phyloP scores from a whole-genome alignment of 2,329 filamentous ascomycete species.

The Colletotrichum salicis region DNA sequence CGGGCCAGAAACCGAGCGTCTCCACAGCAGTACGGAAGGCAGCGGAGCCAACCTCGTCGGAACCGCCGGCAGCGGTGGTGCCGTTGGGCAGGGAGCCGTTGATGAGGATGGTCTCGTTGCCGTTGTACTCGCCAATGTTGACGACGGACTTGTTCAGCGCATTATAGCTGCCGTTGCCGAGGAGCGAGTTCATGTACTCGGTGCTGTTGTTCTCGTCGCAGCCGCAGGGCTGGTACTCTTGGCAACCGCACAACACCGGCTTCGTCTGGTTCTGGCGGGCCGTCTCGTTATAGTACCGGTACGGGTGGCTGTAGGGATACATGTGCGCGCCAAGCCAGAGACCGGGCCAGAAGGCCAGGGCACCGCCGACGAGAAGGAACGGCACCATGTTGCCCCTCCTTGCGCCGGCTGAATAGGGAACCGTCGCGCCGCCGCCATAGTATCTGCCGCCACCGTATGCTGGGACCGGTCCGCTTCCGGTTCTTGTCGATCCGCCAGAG shows the following conservation, averaged over 20 bases:
- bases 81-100: constrained; percentile 81
- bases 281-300: constrained; percentile 60
- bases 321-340: constrained; percentile 64
- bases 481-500: constrained; percentile 62
- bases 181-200: constrained; percentile 68
- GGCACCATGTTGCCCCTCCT: constrained; percentile 50
- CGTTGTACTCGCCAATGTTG: constrained; percentile 61
- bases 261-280: constrained; percentile 65
- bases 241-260: constrained; percentile 71
- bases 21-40: constrained; percentile 47
- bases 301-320: constrained; percentile 70
- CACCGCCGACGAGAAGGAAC: constrained; percentile 59
- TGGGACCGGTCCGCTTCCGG: constrained; percentile 68
- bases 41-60: constrained; percentile 50
- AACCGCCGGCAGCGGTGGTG: constrained; percentile 59
- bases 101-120: constrained; percentile 72
- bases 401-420: constrained; percentile 69
- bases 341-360: constrained; percentile 70
- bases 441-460: constrained; percentile 70
- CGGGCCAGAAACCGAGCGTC: constrained; percentile 62
- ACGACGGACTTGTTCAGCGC: constrained; percentile 71
- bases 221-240: constrained; percentile 60
- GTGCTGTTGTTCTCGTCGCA: constrained; percentile 56
- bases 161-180: constrained; percentile 67
- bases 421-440: constrained; percentile 73